A percentile compares a stretch with the other conserved stretches of the same genome.
These are phyloP conservation scores for Phytophthora gonapodyides DNA, from an alignment of 352 stramenopile species.

Conservation along the genomic window DNA sequence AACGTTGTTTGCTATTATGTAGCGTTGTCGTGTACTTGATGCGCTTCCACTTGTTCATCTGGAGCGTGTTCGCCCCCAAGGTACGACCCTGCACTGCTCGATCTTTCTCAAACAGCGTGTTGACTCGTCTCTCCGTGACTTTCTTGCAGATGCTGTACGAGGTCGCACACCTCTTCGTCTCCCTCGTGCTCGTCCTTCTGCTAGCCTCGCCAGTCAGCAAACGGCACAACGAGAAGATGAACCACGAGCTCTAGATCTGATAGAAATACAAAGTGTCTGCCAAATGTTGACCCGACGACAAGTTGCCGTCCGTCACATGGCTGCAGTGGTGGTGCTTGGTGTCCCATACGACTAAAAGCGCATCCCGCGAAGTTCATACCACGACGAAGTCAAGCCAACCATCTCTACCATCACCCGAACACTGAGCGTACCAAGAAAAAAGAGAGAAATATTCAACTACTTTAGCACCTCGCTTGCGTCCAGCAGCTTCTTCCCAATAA, in stretches of 20 bases:
- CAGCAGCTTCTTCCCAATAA: conserved; percentile 37
- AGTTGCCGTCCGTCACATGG: conserved; percentile 11
- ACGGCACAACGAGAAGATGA: not conserved
- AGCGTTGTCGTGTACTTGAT: conserved; percentile 87
- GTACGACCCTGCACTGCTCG: conserved; percentile 27
- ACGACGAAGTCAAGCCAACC: no score
- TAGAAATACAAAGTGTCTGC: not conserved
- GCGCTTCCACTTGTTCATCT: conserved; percentile 92
- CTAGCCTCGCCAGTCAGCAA: conserved; percentile 12
- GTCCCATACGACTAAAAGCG: not conserved
- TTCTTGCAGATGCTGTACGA: conserved; percentile 76
- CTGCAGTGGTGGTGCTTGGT: conserved; percentile 16
- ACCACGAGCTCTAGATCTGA: conserved; percentile 12
- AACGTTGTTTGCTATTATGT: conserved; percentile 9
- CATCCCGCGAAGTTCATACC: not conserved
- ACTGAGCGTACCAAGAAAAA: conserved; percentile 35
- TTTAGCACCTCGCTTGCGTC: conserved; percentile 40
- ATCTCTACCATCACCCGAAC: not conserved
- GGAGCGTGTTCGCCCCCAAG: conserved; percentile 91
- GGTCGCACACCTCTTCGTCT: conserved; percentile 52
- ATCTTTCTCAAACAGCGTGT: not conserved
- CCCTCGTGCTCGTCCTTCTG: conserved; percentile 33
- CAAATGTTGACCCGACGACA: not conserved
- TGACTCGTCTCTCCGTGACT: conserved; percentile 8
- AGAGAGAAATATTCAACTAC: conserved; percentile 48